Evolutionary conservation across 805 yeast species (phyloP).

Genomic region (Komagataella pastoris): DNA sequence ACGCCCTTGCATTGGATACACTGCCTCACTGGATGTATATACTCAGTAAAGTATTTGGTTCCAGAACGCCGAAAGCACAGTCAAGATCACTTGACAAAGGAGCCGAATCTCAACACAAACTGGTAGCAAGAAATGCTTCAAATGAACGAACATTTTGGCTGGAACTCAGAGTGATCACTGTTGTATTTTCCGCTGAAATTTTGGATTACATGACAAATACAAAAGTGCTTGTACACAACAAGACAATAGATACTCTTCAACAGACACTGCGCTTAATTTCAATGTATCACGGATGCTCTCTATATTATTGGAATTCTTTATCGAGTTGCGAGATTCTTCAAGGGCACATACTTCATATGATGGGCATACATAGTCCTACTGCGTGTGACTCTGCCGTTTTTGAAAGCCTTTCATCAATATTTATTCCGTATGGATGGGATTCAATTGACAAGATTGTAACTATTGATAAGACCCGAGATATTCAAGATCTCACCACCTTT

Average conservation of each 20-base stretch:
- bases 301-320: neutral
- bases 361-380: neutral
- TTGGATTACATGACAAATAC: too few species aligned
- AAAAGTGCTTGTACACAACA: neutral
- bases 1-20: neutral
- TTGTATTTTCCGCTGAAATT: neutral
- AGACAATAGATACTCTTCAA: slow-evolving; percentile 1
- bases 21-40: neutral
- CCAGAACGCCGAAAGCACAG: neutral
- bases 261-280: neutral
- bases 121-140: neutral
- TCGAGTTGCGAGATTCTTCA: neutral
- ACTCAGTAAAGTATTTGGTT: neutral
- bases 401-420: slow-evolving; percentile 2
- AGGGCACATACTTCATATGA: neutral
- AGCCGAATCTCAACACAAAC: neutral
- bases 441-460: slow-evolving; percentile 34
- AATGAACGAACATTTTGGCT: neutral
- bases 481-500: slow-evolving; percentile 5
- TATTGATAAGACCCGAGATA: slow-evolving; percentile 19
- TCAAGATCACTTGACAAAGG: neutral
- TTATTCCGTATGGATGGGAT: slow-evolving; percentile 38
- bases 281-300: slow-evolving; percentile 1
- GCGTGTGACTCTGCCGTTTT: neutral
- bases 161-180: neutral